Base-by-base conservation (phyloP, 768 basidiomycete species). In the Boletus tomentosulus region DNA sequence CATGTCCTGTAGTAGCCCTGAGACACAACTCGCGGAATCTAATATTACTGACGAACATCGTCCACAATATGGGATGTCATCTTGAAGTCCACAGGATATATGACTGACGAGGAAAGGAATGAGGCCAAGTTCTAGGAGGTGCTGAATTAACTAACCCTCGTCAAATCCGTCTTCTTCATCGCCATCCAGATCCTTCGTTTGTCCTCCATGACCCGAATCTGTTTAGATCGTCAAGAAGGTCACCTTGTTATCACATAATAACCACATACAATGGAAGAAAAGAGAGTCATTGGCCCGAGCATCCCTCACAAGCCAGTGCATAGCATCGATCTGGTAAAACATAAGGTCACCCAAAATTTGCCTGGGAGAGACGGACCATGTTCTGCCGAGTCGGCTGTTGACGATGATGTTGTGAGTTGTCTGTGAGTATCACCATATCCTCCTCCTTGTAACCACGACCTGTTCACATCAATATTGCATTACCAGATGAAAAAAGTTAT, bases 201-300 rank as follows among this genome's bases (percentile, higher is more conserved):
- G 94, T 13, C 92, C 94, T 35, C 96, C 96, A 59, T 98, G 96
- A 13, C 95, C 95, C 6, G 93, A 96, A 68, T 92, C 90, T 90
- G 45, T 41, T 22, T 28, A 8, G 1, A 37, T 38, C 12, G 0
- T 7, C 43, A 15, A 22, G 15, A 3, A 8, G 4, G 22, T 22
- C 10, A 10, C 1, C 1, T 39, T 19, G 19, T 33, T 1, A 15
- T 43, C 27, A 43, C 11, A 53, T 3, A 6, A 42, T 19, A 28
- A 13, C 1, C 7, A 69, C 81, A 53, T 54, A 88, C 89, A 95
- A 59, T 94, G 93, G 78, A 95, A 89, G 76, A 94, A 93, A 31
- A 95, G 74, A 3, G 93, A 85, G 61, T 96, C 92, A 57, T 93
- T 86, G 1, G 90, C 83, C 16, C 74, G 73, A 12, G 95, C 93